Base-by-base conservation (phyloP, 441 rosid genomes). In the Macaranga tanarius region DNA sequence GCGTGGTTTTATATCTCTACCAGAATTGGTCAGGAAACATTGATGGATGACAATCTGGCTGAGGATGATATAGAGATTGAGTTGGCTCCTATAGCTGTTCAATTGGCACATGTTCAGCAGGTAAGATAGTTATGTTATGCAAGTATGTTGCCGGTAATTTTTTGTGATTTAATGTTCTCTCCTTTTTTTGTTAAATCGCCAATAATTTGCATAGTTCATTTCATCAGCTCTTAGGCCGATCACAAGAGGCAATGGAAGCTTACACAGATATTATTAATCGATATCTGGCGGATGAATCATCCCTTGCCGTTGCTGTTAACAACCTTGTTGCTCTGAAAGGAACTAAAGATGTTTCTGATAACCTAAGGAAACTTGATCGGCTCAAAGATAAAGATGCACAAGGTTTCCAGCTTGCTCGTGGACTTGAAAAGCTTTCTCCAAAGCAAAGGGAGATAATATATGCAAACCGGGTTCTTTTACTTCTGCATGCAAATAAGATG, bases 21-120 rank as follows among this genome's bases (percentile, higher is more conserved):
- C 83, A 95, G 99, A 82, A 83, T 95, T 86, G 97, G 99, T 77
- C 94, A 92, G 84, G 98, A 90, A 81, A 80, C 84, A 55, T 85
- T 95, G 57, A 83, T 96, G 63, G 96, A 91, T 4, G 97, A 91
- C 6, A 86, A 82, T 72, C 81, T 79, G 73, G 91, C 87, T 72
- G 94, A 93, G 65, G 97, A 91, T 76, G 93, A 84, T 47, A 85
- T 91, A 71, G 99, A 95, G 83, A 84, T 69, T 76, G 97, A 95
- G 88, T 74, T 95, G 64, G 88, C 97, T 75, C 97, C 96, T n/a
- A 84, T 95, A 52, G 63, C 84, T 71, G 99, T 91, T 58, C 97
- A 92, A 51, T 73, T 91, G 83, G 96, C 96, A 67, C 90, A 88
- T 81, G 93, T 90, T 70, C 90, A 88, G 75, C 98, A 89, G 94